Conservation (phyloP, 768 basidiomycete genomes). For the Termitomyces sp. region DNA sequence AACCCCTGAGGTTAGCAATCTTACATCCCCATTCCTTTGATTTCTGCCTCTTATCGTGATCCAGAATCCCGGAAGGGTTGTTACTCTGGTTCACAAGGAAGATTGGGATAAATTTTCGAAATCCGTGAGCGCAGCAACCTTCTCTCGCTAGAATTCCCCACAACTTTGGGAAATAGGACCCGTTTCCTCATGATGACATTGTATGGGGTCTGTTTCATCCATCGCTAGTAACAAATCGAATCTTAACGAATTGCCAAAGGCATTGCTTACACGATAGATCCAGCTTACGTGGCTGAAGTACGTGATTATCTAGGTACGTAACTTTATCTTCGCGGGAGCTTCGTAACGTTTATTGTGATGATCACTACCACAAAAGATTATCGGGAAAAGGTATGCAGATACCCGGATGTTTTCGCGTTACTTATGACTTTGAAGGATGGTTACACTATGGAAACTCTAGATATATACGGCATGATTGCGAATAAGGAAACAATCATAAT, state of each 20-base stretch:
- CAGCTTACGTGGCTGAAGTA: conserved; percentile 68
- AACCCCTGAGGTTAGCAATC: conserved; percentile 63
- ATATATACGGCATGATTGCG: conserved; percentile 61
- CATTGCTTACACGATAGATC: conserved; percentile 85
- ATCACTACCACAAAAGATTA: conserved; percentile 48
- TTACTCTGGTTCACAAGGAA: conserved; percentile 83
- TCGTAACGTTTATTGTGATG: background rate
- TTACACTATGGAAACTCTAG: conserved; percentile 78
- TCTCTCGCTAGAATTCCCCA: background rate
- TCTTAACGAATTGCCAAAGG: conserved; percentile 36
- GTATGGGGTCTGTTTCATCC: conserved; percentile 69
- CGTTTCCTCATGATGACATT: conserved; percentile 67
- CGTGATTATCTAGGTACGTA: conserved; percentile 75
- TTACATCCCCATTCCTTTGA: background rate
- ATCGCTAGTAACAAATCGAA: background rate
- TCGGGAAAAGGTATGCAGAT: conserved; percentile 66
- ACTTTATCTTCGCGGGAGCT: background rate
- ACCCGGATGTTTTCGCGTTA: background rate
- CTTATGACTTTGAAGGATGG: conserved; percentile 60
- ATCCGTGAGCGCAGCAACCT: conserved; percentile 40
- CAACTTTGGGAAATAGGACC: conserved; percentile 40
- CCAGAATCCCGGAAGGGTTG: conserved; percentile 83
- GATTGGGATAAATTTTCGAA: conserved; percentile 80
- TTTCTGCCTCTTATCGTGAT: background rate
- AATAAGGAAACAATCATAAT: conserved; percentile 55